Conservation (phyloP, 2,329 filamentous ascomycete genomes). For the Teratosphaeriaceae sp. region DNA sequence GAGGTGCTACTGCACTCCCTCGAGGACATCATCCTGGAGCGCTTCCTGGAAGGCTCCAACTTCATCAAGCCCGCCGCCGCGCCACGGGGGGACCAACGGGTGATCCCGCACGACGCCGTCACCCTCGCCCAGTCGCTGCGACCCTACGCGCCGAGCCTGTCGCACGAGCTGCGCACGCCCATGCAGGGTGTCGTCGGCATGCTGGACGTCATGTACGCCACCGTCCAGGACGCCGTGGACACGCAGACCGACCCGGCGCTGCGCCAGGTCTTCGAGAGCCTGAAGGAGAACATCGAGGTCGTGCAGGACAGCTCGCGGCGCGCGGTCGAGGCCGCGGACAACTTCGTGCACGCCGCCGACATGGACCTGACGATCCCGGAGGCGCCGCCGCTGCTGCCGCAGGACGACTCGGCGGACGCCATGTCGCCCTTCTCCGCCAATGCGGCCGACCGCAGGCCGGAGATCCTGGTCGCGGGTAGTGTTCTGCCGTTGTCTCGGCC, state of each 20-base stretch:
- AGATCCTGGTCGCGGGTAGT: slow-evolving; percentile 39
- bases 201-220: slow-evolving; percentile 70
- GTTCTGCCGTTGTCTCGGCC: slow-evolving; percentile 34
- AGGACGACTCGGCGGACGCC: slow-evolving; percentile 22
- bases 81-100: slow-evolving; percentile 31
- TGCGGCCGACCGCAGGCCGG: slow-evolving; percentile 31
- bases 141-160: slow-evolving; percentile 65
- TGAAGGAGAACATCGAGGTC: slow-evolving; percentile 64
- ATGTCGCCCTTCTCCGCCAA: slow-evolving; percentile 16
- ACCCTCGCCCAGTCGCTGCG: slow-evolving; percentile 59
- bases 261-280: slow-evolving; percentile 51
- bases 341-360: slow-evolving; percentile 69
- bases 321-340: slow-evolving; percentile 67
- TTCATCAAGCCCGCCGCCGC: slow-evolving; percentile 31
- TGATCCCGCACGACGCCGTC: slow-evolving; percentile 50
- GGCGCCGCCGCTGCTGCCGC: slow-evolving; percentile 35
- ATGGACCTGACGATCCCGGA: slow-evolving; percentile 70
- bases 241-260: slow-evolving; percentile 45
- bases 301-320: slow-evolving; percentile 67
- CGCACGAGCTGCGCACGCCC: slow-evolving; percentile 64
- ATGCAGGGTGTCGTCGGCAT: slow-evolving; percentile 73
- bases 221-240: slow-evolving; percentile 59
- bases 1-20: slow-evolving; percentile 63
- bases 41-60: slow-evolving; percentile 49
- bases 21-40: slow-evolving; percentile 58